Percentiles rank a stretch among this genome's conserved stretches.
phyloP scores from a whole-genome alignment of 306 rosid genomes.

The Coriaria nepalensis region DNA sequence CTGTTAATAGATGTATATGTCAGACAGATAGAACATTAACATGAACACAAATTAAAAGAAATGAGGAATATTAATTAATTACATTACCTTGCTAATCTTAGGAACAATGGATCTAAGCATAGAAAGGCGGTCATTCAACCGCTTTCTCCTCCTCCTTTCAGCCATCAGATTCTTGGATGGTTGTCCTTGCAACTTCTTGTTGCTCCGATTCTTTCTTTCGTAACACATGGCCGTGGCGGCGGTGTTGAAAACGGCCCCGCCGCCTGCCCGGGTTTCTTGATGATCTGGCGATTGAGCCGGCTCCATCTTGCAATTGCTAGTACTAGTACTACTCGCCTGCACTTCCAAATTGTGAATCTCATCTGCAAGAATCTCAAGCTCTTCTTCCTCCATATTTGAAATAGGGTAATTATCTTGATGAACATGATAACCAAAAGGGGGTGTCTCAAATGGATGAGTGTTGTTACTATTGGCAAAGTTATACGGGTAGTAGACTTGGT shows the following conservation, averaged over 20 bases:
- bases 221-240: constrained; percentile 6
- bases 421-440: constrained; percentile 26
- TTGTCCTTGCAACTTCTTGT: constrained; percentile 45
- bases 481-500: constrained; percentile 24
- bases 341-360: constrained; percentile 37
- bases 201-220: constrained; percentile 21
- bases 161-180: constrained; percentile 81
- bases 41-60: background rate
- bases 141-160: constrained; percentile 53
- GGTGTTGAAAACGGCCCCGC: constrained; percentile 17
- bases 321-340: constrained; percentile 9
- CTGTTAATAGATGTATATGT: constrained; percentile 10
- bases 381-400: constrained; percentile 37
- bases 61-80: background rate
- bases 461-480: too few relatives aligned
- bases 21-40: background rate
- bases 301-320: constrained; percentile 35
- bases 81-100: constrained; percentile 54
- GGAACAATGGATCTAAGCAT: constrained; percentile 75
- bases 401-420: constrained; percentile 22
- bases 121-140: constrained; percentile 51
- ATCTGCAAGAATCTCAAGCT: constrained; percentile 28
- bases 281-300: constrained; percentile 31
- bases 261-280: background rate
- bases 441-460: constrained; percentile 8